phyloP scores from a whole-genome alignment of 139 green algal species.

The Picochlorum sp. region DNA sequence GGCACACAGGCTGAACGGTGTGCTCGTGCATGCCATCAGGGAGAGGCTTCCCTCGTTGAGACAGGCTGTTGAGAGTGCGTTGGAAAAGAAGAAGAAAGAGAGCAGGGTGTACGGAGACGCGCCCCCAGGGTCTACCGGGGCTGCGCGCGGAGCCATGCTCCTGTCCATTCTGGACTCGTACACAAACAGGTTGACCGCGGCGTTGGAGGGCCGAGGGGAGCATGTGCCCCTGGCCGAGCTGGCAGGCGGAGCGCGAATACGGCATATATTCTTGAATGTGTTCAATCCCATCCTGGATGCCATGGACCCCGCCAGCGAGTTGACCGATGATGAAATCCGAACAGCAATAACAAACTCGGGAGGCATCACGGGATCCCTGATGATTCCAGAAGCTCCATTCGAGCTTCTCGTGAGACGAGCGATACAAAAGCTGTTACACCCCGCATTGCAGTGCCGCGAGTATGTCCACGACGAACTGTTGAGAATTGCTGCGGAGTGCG shows the following conservation, averaged over 20 bases:
- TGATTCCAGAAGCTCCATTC: constrained; percentile 91
- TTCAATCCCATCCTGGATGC: constrained; percentile 50
- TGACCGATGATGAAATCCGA: constrained; percentile 77
- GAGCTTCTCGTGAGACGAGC: constrained; percentile 79
- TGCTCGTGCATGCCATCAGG: constrained; percentile 84
- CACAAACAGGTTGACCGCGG: constrained; percentile 57
- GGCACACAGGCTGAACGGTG: constrained; percentile 68
- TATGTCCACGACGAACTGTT: constrained; percentile 80
- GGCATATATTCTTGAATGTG: constrained; percentile 74
- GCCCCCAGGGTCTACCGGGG: constrained; percentile 25
- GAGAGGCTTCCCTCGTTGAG: constrained; percentile 38
- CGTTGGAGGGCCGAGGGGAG: constrained; percentile 74
- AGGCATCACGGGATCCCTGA: constrained; percentile 67
- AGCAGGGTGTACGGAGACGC: constrained; percentile 43
- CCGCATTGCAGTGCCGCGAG: constrained; percentile 56
- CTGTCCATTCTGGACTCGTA: constrained; percentile 81
- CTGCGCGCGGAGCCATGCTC: constrained; percentile 52
- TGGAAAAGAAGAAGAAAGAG: constrained; percentile 32
- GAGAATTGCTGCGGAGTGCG: constrained; percentile 59
- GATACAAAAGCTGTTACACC: constrained; percentile 63
- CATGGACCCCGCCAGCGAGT: constrained; percentile 51
- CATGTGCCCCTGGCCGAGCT: constrained; percentile 68
- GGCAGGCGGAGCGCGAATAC: constrained; percentile 74
- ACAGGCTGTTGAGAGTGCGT: constrained; percentile 30
- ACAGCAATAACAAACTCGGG: constrained; percentile 90